Percentiles rank a stretch among this genome's conserved stretches.
These are phyloP conservation scores for Ustilago bromivora DNA, from an alignment of 1,284 basidiomycete species.

Conservation along the genomic window DNA sequence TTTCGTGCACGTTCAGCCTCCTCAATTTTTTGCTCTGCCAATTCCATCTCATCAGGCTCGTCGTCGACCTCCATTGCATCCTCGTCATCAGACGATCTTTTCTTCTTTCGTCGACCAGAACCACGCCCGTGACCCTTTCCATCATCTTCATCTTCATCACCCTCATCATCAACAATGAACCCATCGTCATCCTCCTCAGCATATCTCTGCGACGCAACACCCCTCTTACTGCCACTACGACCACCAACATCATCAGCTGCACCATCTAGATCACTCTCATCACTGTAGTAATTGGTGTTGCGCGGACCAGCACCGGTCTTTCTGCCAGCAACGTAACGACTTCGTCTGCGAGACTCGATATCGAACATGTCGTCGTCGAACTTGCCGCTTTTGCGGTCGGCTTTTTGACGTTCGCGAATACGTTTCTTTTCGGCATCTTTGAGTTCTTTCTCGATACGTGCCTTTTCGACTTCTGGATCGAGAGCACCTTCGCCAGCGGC, in stretches of 20 bases:
- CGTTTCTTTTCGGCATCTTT: constrained; percentile 64
- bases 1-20: constrained; percentile 48
- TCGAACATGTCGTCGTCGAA: constrained; percentile 60
- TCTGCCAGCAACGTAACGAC: constrained; percentile 37
- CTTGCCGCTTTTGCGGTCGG: constrained; percentile 49
- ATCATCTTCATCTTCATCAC: constrained; percentile 51
- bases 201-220: constrained; percentile 28
- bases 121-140: constrained; percentile 23
- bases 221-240: constrained; percentile 38
- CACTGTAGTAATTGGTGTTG: constrained; percentile 61
- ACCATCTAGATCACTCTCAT: constrained; percentile 55
- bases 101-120: constrained; percentile 34
- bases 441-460: constrained; percentile 62
- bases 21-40: constrained; percentile 54
- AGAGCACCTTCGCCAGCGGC: constrained; percentile 49
- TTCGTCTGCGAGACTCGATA: constrained; percentile 44
- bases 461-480: constrained; percentile 77
- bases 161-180: constrained; percentile 63
- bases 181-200: constrained; percentile 66
- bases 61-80: constrained; percentile 64
- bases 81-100: constrained; percentile 37
- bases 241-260: constrained; percentile 31
- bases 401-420: constrained; percentile 57
- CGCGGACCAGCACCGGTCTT: constrained; percentile 46
- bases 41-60: constrained; percentile 63